phyloP scores from a whole-genome alignment of 345 rosid genomes.

The Rhizophora apiculata region DNA sequence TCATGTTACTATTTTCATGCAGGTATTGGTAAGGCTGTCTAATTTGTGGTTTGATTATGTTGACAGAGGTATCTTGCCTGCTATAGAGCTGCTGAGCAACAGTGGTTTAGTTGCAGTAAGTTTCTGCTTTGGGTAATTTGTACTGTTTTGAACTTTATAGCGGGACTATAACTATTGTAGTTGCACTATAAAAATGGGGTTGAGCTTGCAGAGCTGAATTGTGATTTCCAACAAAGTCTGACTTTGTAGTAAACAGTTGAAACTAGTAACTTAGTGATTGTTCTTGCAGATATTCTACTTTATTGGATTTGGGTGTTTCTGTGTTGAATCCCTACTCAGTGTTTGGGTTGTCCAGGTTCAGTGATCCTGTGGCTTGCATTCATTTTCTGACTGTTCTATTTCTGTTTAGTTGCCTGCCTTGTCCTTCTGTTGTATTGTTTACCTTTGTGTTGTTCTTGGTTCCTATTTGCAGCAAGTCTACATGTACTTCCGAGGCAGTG shows the following conservation, averaged over 20 bases:
- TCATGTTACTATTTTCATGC: background rate
- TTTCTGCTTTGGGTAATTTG: background rate
- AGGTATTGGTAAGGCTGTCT: conserved; percentile 9
- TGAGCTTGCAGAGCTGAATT: background rate
- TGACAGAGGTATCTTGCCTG: conserved; percentile 92
- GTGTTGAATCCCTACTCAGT: conserved; percentile 78
- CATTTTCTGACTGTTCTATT: background rate
- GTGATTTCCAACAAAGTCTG: background rate
- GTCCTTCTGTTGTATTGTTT: background rate
- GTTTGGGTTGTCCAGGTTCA: conserved; percentile 97
- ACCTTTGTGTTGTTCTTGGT: background rate
- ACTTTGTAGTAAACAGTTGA: conserved; percentile 4
- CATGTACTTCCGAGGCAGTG: conserved; percentile 91
- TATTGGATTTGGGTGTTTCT: conserved; percentile 73
- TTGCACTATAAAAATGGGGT: background rate
- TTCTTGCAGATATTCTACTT: conserved; percentile 76
- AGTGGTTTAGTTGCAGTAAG: conserved; percentile 79
- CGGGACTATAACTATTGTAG: background rate
- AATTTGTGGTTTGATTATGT: conserved; percentile 25
- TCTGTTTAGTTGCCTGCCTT: background rate
- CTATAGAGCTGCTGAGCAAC: conserved; percentile 52
- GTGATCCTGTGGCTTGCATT: conserved; percentile 2
- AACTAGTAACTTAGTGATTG: background rate
- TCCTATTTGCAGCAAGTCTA: conserved; percentile 73
- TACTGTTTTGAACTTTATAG: background rate